Conservation (phyloP, 208 protist genomes). For the Crithidia sp. region DNA sequence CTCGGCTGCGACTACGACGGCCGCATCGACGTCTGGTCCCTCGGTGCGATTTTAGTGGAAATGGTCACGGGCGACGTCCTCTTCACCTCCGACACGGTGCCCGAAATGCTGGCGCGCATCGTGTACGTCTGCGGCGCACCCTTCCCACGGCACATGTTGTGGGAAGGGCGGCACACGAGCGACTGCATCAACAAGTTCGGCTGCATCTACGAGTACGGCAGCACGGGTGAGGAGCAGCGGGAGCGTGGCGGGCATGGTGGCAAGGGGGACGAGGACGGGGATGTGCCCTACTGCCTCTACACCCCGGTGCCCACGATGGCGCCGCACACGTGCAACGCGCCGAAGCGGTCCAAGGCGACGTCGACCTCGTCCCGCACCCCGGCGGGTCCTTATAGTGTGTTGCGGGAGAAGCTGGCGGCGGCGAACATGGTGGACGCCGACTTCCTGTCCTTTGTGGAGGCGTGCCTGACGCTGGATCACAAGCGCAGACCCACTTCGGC, state of each 20-base stretch:
- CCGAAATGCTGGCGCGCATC: conserved; percentile 94
- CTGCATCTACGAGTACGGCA: conserved; percentile 85
- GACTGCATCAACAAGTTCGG: conserved; percentile 92
- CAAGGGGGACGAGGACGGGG: conserved; percentile 39
- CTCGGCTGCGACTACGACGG: conserved; percentile 94
- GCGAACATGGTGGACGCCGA: conserved; percentile 68
- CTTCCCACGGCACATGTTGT: conserved; percentile 86
- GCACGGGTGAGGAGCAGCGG: conserved; percentile 35
- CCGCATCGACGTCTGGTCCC: conserved; percentile 96
- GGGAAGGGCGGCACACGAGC: conserved; percentile 86
- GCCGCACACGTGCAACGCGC: conserved; percentile 26
- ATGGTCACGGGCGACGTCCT: conserved; percentile 94
- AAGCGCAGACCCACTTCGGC: conserved; percentile 73
- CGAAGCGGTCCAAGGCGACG: conserved; percentile 17
- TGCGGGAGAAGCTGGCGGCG: conserved; percentile 75
- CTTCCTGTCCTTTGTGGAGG: conserved; percentile 91
- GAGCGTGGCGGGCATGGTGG: conserved; percentile 14
- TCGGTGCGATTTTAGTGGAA: conserved; percentile 94
- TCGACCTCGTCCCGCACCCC: conserved; percentile 11
- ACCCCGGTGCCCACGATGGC: conserved; percentile 57
- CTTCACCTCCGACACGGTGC: conserved; percentile 94
- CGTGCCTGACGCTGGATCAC: conserved; percentile 88
- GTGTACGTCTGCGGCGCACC: conserved; percentile 88
- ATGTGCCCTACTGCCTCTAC: conserved; percentile 83
- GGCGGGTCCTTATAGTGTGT: conserved; percentile 61